phyloP scores from a whole-genome alignment of 176 grass and related monocot genomes.

The Oryza australiensis region DNA sequence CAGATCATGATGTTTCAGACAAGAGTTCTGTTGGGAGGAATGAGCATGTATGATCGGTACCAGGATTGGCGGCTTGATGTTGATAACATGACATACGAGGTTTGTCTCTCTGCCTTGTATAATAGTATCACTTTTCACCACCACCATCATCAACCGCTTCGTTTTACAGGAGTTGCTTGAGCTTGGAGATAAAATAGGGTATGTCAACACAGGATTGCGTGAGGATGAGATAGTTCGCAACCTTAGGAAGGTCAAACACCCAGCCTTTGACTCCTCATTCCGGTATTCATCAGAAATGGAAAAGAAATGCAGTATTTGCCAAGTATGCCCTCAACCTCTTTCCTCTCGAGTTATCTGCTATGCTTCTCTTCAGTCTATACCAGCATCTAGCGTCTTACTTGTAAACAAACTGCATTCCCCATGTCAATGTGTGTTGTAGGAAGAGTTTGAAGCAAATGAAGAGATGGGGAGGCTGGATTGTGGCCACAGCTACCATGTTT shows the following conservation, averaged over 20 bases:
- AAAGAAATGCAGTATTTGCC: slow-evolving; percentile 91
- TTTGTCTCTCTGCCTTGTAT: neutral
- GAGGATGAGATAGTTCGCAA: slow-evolving; percentile 82
- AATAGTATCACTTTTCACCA: neutral
- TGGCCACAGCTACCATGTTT: slow-evolving; percentile 85
- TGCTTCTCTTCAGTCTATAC: neutral
- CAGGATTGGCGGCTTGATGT: slow-evolving; percentile 93
- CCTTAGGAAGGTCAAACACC: slow-evolving; percentile 60
- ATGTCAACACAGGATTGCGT: slow-evolving; percentile 87
- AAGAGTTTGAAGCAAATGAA: slow-evolving; percentile 87
- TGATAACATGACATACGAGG: slow-evolving; percentile 97
- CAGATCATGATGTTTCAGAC: slow-evolving; percentile 99
- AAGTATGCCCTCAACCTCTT: slow-evolving; percentile 42
- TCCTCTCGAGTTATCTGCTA: neutral
- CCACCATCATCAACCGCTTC: neutral
- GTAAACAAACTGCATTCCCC: neutral
- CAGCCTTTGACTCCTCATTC: slow-evolving; percentile 53
- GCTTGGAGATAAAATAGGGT: slow-evolving; percentile 81
- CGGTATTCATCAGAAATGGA: slow-evolving; percentile 59
- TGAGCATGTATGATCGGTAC: slow-evolving; percentile 70
- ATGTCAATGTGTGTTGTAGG: slow-evolving; percentile 42
- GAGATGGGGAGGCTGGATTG: slow-evolving; percentile 88
- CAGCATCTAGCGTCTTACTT: neutral
- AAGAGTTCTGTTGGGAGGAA: slow-evolving; percentile 81
- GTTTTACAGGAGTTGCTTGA: slow-evolving; percentile 82